Evolutionary conservation across 106 monocot genomes (phyloP), one percentile per base, ranked within the genome.

Genomic region (Gastrodia elata): DNA sequence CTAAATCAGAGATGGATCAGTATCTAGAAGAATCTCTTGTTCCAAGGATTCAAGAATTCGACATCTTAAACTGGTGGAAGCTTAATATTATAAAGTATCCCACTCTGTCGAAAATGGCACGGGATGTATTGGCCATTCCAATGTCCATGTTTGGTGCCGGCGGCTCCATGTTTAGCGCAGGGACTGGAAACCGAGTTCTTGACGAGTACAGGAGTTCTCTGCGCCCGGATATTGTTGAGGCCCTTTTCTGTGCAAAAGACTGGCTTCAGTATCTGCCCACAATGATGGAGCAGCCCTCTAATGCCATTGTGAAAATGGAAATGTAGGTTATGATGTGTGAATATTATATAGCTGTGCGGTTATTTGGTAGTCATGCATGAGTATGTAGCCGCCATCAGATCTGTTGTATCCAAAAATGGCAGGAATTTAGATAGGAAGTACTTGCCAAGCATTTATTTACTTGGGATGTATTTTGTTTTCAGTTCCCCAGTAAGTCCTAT

Each of bases 51-150:
- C 87, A 83, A 34, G 89, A 82, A 46, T 95, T 95, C 78, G 94
- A 95, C 42, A 87, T 91, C 70, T 39, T 95, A 64, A 78, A 82
- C 79, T 95, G 94, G 94, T 95, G 94, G 94, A 95, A 81, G 82
- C 83, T 91, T 20, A 95, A 95, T 56, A 83, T 75, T 33, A 44
- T 95, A 30, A 89, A 89, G 81, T 95, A 85, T 64, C 94, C 94
- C 11, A 84, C 87, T 0, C 89, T 95, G 2, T 91, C 89, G 16
- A 95, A 87, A 80, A 95, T 95, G 94, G 89, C 89, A 0, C 61
- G 87, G 43, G 94, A 95, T 82, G 76, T 95, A 20, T 42, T 95
- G 43, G 85, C 85, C 36, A 89, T 95, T 34, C 94, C 94, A 9
- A 85, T 95, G 83, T 89, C 87, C 22, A 89, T 85, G 83, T 71